Base-by-base conservation (phyloP, 805 yeast genomes). In the Jamesozyma piceae region DNA sequence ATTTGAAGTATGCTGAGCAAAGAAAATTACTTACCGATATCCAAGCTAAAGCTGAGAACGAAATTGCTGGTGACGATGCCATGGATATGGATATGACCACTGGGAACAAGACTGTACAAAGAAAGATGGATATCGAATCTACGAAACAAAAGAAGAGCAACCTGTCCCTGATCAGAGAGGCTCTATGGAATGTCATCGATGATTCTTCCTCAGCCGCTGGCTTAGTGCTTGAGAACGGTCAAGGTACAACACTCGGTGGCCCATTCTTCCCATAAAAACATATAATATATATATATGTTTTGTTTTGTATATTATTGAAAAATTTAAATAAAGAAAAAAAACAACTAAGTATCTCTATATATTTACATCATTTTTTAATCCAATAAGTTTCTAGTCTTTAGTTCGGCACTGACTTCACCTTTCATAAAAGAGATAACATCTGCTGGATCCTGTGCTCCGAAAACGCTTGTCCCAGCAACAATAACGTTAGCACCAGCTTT, bases 401-500 rank as follows among this genome's bases (percentile, higher is more conserved):
- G 65, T 48, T 68, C 71, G 5, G 59, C 62, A 26, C 66, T 63
- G 29, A 89, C 95, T 27, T 77, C 71, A 22, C 61, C 67, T 55
- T 87, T 79, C 68, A 89, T 70, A 53, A 73, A 72, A 39, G 67
- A 67, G 51, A 92, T 89, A 51, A 87, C 82, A 50, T 77, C 82
- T 10, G 67, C 68, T 18, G 97, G 96, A 50, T 82, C 80, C 10
- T 73, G 69, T 6, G 97, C 95, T 45, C 80, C 79, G 69, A 89
- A 92, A 14, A 90, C 94, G 39, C 95, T 75, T 14, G 97, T 90
- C 37, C 98, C 98, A 3, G 98, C 97, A 38, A 92, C 98, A 58
- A 92, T 88, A 38, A 89, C 96, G 58, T 92, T 92, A 40, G 98
- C 98, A 43, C 98, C 98, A 10, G 97, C 97, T 42, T 76, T 73